Percentiles rank a stretch among this genome's conserved stretches.
Evolutionary conservation across 495 filamentous ascomycete species (phyloP).

Genomic region (Cryomyces minteri): DNA sequence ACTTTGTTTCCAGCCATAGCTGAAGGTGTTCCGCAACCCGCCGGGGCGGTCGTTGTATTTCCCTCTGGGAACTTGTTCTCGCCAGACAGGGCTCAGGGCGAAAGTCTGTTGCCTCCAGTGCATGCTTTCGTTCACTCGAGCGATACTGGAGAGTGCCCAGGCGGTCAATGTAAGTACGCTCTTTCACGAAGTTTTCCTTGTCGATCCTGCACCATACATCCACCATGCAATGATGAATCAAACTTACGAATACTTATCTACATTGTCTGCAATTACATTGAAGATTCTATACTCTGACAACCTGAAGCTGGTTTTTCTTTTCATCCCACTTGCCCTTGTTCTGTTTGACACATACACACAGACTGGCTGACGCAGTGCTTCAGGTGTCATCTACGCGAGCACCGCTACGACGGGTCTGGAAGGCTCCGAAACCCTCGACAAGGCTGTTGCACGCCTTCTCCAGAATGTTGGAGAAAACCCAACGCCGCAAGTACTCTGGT

Average conservation of each 20-base stretch:
- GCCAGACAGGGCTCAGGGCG: too few relatives aligned
- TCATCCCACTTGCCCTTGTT: not conserved
- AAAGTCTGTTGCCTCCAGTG: slow-evolving; percentile 29
- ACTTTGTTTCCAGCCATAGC: slow-evolving; percentile 48
- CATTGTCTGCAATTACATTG: slow-evolving; percentile 85
- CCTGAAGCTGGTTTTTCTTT: slow-evolving; percentile 43
- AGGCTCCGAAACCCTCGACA: slow-evolving; percentile 27
- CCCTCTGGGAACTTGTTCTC: slow-evolving; percentile 29
- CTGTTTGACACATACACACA: too few relatives aligned
- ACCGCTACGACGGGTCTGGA: slow-evolving; percentile 22
- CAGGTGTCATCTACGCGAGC: slow-evolving; percentile 56
- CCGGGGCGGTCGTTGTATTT: slow-evolving; percentile 57
- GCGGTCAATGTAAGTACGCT: slow-evolving; percentile 65
- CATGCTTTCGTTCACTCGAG: slow-evolving; percentile 47
- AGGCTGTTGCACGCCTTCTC: slow-evolving; percentile 37
- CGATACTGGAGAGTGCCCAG: slow-evolving; percentile 77
- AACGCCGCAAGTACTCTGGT: slow-evolving; percentile 34
- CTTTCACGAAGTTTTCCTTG: slow-evolving; percentile 4
- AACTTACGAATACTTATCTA: slow-evolving; percentile 87
- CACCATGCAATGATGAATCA: slow-evolving; percentile 56
- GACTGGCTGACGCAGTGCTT: slow-evolving; percentile 25
- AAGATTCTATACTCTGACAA: slow-evolving; percentile 75
- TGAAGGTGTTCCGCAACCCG: slow-evolving; percentile 57
- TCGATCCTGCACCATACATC: not conserved
- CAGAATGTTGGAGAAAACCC: slow-evolving; percentile 15